Conservation (phyloP, 768 basidiomycete species). For the Tulasnella sp. region DNA sequence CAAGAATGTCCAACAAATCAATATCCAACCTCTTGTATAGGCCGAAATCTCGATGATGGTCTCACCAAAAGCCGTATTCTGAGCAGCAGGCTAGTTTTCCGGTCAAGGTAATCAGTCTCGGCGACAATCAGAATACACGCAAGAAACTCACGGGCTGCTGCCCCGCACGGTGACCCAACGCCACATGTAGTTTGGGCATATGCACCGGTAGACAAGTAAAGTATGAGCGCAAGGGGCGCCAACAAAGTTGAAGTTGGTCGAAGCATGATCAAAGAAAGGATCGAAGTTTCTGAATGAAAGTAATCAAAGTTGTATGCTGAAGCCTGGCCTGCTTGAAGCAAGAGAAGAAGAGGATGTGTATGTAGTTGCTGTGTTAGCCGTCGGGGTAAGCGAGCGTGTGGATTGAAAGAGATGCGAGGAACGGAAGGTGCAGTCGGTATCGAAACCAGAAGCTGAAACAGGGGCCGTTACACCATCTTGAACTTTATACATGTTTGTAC, state of each 20-base stretch:
- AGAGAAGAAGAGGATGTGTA: too few relatives aligned
- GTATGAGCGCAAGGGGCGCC: not conserved
- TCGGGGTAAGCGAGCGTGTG: too few relatives aligned
- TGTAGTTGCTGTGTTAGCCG: too few relatives aligned
- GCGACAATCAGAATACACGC: not conserved
- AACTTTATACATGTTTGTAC: too few relatives aligned
- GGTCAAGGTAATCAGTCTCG: not conserved
- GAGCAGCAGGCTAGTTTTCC: conserved; percentile 27
- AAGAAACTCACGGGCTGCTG: conserved; percentile 2
- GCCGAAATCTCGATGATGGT: conserved; percentile 25
- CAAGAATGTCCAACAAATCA: not conserved
- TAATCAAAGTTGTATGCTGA: too few relatives aligned
- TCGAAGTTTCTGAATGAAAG: too few relatives aligned
- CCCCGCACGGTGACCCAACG: not conserved
- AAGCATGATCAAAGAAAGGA: not conserved
- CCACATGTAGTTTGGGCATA: not conserved
- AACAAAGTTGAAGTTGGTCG: not conserved
- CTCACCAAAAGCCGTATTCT: conserved; percentile 44
- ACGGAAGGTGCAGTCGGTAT: too few relatives aligned
- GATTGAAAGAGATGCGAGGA: too few relatives aligned
- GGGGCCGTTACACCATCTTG: too few relatives aligned
- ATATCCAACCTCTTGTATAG: conserved; percentile 16
- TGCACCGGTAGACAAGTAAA: not conserved
- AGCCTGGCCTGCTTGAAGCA: too few relatives aligned
- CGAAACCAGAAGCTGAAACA: too few relatives aligned